These are phyloP conservation scores for Clohesyomyces aquaticus DNA, from an alignment of 495 filamentous ascomycete genomes.

Conservation along the genomic window DNA sequence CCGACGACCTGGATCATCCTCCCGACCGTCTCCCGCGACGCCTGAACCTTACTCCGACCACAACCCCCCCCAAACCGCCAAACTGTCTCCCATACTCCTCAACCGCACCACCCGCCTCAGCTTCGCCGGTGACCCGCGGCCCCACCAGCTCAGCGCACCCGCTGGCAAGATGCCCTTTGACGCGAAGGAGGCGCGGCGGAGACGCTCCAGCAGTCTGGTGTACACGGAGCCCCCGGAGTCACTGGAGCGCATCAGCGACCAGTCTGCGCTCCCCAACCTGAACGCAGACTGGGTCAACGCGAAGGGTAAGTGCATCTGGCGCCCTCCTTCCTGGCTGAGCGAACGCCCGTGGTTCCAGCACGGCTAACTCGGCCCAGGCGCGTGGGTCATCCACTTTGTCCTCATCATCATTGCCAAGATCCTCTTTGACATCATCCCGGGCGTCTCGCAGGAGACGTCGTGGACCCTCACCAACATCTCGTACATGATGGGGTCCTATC, in stretches of 20 bases:
- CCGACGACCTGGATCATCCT: background rate
- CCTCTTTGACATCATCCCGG: slow-evolving; percentile 91
- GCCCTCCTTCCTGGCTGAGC: background rate
- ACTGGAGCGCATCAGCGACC: slow-evolving; percentile 93
- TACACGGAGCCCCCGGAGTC: slow-evolving; percentile 94
- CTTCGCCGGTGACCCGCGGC: slow-evolving; percentile 75
- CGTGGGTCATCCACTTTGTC: slow-evolving; percentile 96
- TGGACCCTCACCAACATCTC: slow-evolving; percentile 99
- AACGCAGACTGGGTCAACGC: slow-evolving; percentile 99
- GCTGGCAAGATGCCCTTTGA: slow-evolving; percentile 59
- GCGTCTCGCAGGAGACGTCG: slow-evolving; percentile 93
- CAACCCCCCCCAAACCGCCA: slow-evolving; percentile 66
- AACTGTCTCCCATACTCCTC: slow-evolving; percentile 80
- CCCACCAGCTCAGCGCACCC: slow-evolving; percentile 58
- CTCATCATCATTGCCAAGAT: slow-evolving; percentile 89
- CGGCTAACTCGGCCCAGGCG: slow-evolving; percentile 59
- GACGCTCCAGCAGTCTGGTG: slow-evolving; percentile 92
- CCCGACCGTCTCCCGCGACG: slow-evolving; percentile 3
- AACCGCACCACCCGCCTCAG: slow-evolving; percentile 69
- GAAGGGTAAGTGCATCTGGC: slow-evolving; percentile 70
- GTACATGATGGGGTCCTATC: slow-evolving; percentile 97
- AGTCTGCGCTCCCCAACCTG: slow-evolving; percentile 89
- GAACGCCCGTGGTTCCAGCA: background rate
- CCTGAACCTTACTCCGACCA: slow-evolving; percentile 8
- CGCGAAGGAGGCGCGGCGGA: slow-evolving; percentile 69